Percentiles rank a stretch among this genome's conserved stretches.
These are phyloP conservation scores for Chaetoceros tenuissimus DNA, from an alignment of 108 stramenopile genomes.

Conservation along the genomic window DNA sequence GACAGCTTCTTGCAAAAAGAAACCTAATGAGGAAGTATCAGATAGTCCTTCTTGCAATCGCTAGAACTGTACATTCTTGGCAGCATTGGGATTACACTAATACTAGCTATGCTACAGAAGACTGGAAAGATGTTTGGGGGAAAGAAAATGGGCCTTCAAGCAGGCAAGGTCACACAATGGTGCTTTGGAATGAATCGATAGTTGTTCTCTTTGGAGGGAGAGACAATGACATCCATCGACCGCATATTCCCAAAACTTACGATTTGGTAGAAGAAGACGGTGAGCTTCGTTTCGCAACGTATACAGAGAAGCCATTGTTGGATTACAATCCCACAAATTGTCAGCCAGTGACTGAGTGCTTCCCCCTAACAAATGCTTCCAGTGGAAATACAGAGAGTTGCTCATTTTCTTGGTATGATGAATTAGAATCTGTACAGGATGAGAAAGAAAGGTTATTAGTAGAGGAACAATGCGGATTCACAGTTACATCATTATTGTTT, in stretches of 20 bases:
- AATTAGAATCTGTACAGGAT: constrained; percentile 6
- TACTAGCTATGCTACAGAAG: constrained; percentile 18
- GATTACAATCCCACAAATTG: constrained; percentile 14
- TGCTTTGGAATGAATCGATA: constrained; percentile 28
- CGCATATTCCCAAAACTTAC: constrained; percentile 37
- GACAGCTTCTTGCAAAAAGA: no score
- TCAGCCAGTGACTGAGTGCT: constrained; percentile 19
- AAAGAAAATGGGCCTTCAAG: constrained; percentile 21
- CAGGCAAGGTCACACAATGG: constrained; percentile 36
- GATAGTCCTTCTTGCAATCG: no score
- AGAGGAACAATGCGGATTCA: constrained; percentile 39
- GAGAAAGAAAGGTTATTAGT: constrained; percentile 16
- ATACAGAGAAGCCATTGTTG: constrained; percentile 50
- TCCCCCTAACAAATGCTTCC: constrained; percentile 18
- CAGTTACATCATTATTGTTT: constrained; percentile 46
- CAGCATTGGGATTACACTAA: constrained; percentile 27
- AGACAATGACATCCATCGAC: constrained; percentile 35
- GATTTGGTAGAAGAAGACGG: constrained; percentile 42
- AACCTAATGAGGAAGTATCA: no score
- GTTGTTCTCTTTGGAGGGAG: constrained; percentile 59
- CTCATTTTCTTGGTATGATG: constrained; percentile 32
- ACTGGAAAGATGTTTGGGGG: constrained; percentile 34
- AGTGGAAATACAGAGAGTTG: constrained; percentile 31
- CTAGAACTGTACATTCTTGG: constrained; percentile 15
- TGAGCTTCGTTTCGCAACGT: constrained; percentile 51